Evolutionary conservation across 2,329 filamentous ascomycete species (phyloP).

Genomic region (Fusarium sp.): DNA sequence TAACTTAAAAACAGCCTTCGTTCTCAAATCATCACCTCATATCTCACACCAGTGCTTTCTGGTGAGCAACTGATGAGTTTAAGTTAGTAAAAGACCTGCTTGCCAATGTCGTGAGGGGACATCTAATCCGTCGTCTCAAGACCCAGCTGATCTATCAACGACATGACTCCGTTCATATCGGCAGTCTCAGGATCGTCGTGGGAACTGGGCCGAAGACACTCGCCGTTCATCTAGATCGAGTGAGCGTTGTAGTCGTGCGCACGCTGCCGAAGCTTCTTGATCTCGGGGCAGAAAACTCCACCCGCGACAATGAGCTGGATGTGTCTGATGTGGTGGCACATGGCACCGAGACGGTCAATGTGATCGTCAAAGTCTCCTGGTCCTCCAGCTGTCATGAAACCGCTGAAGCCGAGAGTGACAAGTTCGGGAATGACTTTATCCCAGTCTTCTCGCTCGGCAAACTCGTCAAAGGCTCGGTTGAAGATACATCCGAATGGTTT

Average conservation of each 20-base stretch:
- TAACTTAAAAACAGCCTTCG: background rate
- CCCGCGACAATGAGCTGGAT: slow-evolving; percentile 67
- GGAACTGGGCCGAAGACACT: slow-evolving; percentile 47
- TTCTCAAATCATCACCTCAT: background rate
- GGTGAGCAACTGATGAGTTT: too few species aligned
- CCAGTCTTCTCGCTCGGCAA: slow-evolving; percentile 51
- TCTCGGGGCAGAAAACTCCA: slow-evolving; percentile 61
- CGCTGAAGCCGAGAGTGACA: slow-evolving; percentile 61
- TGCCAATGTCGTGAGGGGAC: slow-evolving; percentile 49
- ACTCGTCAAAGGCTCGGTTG: slow-evolving; percentile 68
- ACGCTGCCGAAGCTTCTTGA: slow-evolving; percentile 47
- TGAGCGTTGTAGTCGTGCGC: slow-evolving; percentile 44
- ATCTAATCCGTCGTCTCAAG: slow-evolving; percentile 47
- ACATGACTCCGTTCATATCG: slow-evolving; percentile 46
- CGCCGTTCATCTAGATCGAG: slow-evolving; percentile 63
- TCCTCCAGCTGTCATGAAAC: slow-evolving; percentile 68
- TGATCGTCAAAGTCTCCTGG: slow-evolving; percentile 58
- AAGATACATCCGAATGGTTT: slow-evolving; percentile 63
- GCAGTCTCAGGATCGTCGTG: slow-evolving; percentile 43
- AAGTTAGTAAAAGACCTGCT: slow-evolving; percentile 36
- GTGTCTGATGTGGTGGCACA: slow-evolving; percentile 51
- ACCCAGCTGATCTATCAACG: slow-evolving; percentile 42
- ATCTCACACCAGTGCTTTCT: background rate
- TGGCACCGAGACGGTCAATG: slow-evolving; percentile 51
- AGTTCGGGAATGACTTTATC: slow-evolving; percentile 53